Base-by-base conservation (phyloP, 306 rosid genomes). In the Inga laurina region DNA sequence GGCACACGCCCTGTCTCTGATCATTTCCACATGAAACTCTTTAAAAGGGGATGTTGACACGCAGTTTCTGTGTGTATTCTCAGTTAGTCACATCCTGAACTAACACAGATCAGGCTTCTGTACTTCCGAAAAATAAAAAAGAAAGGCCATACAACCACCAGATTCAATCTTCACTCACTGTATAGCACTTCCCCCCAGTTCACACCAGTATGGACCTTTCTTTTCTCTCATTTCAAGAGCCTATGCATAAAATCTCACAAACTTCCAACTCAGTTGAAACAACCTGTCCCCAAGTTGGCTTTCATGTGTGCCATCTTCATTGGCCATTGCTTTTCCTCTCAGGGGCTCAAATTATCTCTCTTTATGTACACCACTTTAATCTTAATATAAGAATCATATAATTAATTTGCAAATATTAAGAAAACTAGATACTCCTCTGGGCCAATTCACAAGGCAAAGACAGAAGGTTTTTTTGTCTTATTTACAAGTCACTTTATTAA, bases 71-170 rank as follows among this genome's bases (percentile, higher is more conserved):
- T 87, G 83, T 89, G 83, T 89, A 78, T 90, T 86, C 87, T 91
- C 83, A 91, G 94, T 92, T 91, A 83, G 98, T 94, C 98, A 94
- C 92, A 92, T 89, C 93, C 57, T 79, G 77, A 85, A 82, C 87
- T 79, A 21, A 18, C 79, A 84, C 72, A 54, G 39, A 71, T 73
- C 77, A 83, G 81, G 81, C 76, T 72, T 83, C 35, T 79, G 75
- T 88, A 86, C 56, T 56, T 56, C 10, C 16, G 4, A 52, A 49
- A 71, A 75, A 80, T 81, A 66, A 66, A 59, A 59, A 82, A 70
- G 59, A 61, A 82, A 71, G 61, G 69, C 81, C 34, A 32, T 24
- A 41, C 54, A 68, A 83, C 74, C 81, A 87, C 72, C 57, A 14
- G 6, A 67, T 76, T 56, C 75, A 59, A 80, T 44, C 77, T 22